phyloP scores from a whole-genome alignment of 176 grass and related monocot species.

The Phyllostachys edulis region DNA sequence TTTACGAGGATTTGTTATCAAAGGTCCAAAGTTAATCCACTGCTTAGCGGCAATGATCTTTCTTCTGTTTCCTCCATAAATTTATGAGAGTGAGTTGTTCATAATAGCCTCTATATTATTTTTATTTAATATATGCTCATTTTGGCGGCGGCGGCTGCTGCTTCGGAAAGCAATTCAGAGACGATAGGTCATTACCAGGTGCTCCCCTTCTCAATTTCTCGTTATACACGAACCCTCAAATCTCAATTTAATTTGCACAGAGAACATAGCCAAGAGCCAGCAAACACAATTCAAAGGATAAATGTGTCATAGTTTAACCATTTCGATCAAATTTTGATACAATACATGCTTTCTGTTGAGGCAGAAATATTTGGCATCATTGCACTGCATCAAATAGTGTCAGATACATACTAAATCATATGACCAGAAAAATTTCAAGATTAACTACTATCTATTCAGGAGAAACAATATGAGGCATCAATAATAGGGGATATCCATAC shows the following conservation, averaged over 20 bases:
- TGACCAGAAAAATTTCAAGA: neutral
- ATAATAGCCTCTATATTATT: neutral
- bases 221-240: neutral
- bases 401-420: neutral
- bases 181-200: neutral
- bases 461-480: neutral
- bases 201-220: neutral
- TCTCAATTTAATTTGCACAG: neutral
- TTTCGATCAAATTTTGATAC: neutral
- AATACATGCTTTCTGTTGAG: neutral
- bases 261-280: neutral
- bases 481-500: neutral
- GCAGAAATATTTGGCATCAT: neutral
- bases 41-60: too few relatives aligned
- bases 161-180: neutral
- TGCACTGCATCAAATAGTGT: neutral
- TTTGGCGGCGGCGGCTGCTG: neutral
- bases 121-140: neutral
- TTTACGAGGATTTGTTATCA: neutral
- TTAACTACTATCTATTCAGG: neutral
- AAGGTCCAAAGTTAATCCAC: neutral
- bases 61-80: neutral
- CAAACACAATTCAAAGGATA: neutral
- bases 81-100: neutral
- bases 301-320: neutral